These are phyloP conservation scores for Ustilago trichophora DNA, from an alignment of 1,284 basidiomycete genomes.

Conservation along the genomic window DNA sequence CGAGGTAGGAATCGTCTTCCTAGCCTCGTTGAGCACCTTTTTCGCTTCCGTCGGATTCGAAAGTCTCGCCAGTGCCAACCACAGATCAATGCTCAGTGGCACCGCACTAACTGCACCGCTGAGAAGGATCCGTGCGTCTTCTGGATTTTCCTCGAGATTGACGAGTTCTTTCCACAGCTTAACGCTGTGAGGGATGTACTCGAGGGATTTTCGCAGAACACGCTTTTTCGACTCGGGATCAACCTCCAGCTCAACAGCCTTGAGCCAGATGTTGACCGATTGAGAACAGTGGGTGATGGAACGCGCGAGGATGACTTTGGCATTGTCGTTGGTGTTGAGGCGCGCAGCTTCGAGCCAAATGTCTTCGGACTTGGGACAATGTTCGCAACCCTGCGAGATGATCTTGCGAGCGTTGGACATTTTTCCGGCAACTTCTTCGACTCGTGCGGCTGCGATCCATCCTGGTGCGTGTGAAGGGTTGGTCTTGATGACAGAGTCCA, in stretches of 20 bases:
- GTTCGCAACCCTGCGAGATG: slow-evolving; percentile 92
- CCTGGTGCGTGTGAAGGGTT: slow-evolving; percentile 97
- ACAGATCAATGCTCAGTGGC: slow-evolving; percentile 91
- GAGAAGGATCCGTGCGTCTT: slow-evolving; percentile 89
- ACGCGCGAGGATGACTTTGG: slow-evolving; percentile 91
- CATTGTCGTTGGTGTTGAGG: slow-evolving; percentile 88
- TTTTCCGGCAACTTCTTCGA: slow-evolving; percentile 95
- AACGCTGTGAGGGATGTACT: slow-evolving; percentile 96
- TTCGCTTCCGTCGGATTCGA: slow-evolving; percentile 90
- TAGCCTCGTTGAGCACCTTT: slow-evolving; percentile 92
- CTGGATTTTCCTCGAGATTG: slow-evolving; percentile 87
- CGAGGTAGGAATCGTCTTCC: slow-evolving; percentile 89
- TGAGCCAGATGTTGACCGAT: slow-evolving; percentile 95
- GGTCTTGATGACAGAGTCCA: slow-evolving; percentile 94
- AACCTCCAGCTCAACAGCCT: slow-evolving; percentile 86
- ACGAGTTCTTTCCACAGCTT: slow-evolving; percentile 98
- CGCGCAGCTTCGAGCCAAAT: slow-evolving; percentile 96
- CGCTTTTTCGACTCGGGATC: slow-evolving; percentile 88
- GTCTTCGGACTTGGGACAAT: slow-evolving; percentile 94
- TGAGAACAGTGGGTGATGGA: slow-evolving; percentile 89
- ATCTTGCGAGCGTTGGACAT: slow-evolving; percentile 94
- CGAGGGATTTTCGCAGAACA: slow-evolving; percentile 90
- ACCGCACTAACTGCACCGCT: slow-evolving; percentile 95
- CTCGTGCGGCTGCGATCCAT: slow-evolving; percentile 95
- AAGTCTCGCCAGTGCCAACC: slow-evolving; percentile 93